These are phyloP conservation scores for Spinacia oleracea DNA, from an alignment of 179 eudicot species.

Conservation along the genomic window DNA sequence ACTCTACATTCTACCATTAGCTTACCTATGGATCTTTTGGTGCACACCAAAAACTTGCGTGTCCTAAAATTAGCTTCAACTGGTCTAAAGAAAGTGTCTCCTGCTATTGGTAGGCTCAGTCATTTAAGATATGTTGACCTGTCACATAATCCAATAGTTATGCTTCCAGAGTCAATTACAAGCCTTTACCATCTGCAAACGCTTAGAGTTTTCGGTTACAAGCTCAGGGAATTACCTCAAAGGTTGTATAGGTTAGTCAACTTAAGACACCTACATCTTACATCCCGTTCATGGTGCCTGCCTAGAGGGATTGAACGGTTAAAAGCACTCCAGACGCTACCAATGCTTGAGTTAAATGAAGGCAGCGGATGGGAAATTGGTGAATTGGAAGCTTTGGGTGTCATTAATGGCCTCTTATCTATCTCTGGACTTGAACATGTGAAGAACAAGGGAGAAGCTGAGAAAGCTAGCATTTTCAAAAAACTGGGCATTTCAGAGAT, in stretches of 20 bases:
- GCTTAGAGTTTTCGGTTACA: constrained; percentile 11
- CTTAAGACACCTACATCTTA: constrained; percentile 8
- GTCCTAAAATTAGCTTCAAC: constrained; percentile 4
- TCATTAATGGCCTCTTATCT: constrained; percentile 28
- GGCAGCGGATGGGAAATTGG: constrained; percentile 17
- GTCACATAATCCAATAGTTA: not conserved
- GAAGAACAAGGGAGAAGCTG: constrained; percentile 29
- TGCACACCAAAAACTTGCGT: constrained; percentile 23
- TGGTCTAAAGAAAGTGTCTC: constrained; percentile 24
- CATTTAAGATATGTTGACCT: constrained; percentile 28
- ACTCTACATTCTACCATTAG: constrained; percentile 23
- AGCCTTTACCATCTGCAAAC: constrained; percentile 31
- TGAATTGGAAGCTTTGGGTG: constrained; percentile 26
- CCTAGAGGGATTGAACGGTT: constrained; percentile 25
- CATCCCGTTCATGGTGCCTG: constrained; percentile 21
- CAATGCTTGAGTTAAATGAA: constrained; percentile 22
- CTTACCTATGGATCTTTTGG: constrained; percentile 4
- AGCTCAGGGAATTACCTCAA: constrained; percentile 23
- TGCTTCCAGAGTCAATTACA: constrained; percentile 29
- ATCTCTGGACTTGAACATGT: constrained; percentile 33
- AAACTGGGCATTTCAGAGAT: constrained; percentile 28
- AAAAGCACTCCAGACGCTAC: constrained; percentile 29
- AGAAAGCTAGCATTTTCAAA: constrained; percentile 18
- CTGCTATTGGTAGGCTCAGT: constrained; percentile 18
- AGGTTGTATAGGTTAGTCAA: constrained; percentile 21